Evolutionary conservation across 768 basidiomycete genomes (phyloP).

Genomic region (Psilocybe sp.): DNA sequence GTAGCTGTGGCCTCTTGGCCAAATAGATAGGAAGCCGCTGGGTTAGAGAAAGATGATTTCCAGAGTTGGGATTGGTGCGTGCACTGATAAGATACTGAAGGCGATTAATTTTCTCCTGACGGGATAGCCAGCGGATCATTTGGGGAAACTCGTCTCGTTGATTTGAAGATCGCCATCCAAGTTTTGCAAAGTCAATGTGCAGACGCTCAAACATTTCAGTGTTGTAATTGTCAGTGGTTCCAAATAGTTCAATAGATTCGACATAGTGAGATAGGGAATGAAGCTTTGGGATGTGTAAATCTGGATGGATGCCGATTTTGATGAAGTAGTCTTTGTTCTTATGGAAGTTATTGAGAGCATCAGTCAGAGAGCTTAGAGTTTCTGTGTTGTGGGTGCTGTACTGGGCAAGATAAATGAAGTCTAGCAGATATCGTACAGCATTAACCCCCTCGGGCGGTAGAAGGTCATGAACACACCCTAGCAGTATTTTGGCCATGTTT

Average conservation of each 20-base stretch:
- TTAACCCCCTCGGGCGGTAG: constrained; percentile 8
- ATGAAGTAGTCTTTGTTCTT: constrained; percentile 14
- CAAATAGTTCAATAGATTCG: not conserved
- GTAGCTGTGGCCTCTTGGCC: too few species aligned
- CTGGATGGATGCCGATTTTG: constrained; percentile 11
- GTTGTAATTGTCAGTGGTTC: too few species aligned
- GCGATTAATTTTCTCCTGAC: too few species aligned
- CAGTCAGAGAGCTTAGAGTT: constrained; percentile 14
- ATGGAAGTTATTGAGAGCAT: constrained; percentile 13
- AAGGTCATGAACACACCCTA: constrained; percentile 24
- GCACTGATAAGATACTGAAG: too few species aligned
- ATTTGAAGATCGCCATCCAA: too few species aligned
- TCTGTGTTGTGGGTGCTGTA: constrained; percentile 17
- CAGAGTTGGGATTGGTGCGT: too few species aligned
- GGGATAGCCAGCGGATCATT: too few species aligned
- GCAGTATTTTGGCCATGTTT: constrained; percentile 30
- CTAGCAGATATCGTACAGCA: constrained; percentile 20
- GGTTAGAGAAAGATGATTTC: too few species aligned
- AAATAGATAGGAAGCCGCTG: too few species aligned
- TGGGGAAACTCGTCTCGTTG: too few species aligned
- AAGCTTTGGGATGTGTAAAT: constrained; percentile 31
- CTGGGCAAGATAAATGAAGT: constrained; percentile 30
- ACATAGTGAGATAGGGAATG: constrained; percentile 15
- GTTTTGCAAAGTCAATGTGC: too few species aligned
- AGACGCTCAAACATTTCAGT: too few species aligned